Evolutionary conservation across 306 rosid species (phyloP), one percentile per base, ranked within the genome.

Genomic region (Betula pendula): DNA sequence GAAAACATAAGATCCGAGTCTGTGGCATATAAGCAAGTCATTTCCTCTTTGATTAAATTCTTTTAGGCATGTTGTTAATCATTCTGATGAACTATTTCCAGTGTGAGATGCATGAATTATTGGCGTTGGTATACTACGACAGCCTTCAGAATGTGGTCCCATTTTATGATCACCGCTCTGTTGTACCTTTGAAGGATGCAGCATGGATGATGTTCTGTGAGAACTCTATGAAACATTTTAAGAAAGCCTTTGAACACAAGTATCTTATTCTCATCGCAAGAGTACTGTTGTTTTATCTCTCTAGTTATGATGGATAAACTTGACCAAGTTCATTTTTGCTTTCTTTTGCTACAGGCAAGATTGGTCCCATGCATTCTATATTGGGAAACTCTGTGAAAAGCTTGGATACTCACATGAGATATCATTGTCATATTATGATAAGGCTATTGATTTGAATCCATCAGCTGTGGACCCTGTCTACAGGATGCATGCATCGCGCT

Each of bases 71-170:
- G 49, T 77, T 62, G 59, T 58, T 79, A 55, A 78, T 71, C 16
- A 70, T 71, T 76, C 43, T 58, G 9, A n/a, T 71, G 70, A 66
- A 67, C 68, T 74, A 70, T 53, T 76, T 83, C 80, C 88, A 92
- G 98, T 88, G 93, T 77, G 97, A 92, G 90, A 95, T 92, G 84
- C 98, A 95, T 22, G 98, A 95, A 85, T 82, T 95, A 68, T 75
- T 95, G 89, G 98, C 98, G 9, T 79, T 95, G 91, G 98, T 95
- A 50, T 95, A 92, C 92, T 92, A 95, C 19, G 98, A 95, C 87
- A 90, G 97, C 88, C 95, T 92, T 81, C 98, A 95, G 82, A 95
- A 83, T 82, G 98, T 95, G 67, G 98, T 92, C 74, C 98, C 98
- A 59, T 85, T 95, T 85, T 95, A 84, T 88, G 98, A 95, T 82